Conservation (phyloP, 352 stramenopile species). For the Halophytophthora batemanensis region DNA sequence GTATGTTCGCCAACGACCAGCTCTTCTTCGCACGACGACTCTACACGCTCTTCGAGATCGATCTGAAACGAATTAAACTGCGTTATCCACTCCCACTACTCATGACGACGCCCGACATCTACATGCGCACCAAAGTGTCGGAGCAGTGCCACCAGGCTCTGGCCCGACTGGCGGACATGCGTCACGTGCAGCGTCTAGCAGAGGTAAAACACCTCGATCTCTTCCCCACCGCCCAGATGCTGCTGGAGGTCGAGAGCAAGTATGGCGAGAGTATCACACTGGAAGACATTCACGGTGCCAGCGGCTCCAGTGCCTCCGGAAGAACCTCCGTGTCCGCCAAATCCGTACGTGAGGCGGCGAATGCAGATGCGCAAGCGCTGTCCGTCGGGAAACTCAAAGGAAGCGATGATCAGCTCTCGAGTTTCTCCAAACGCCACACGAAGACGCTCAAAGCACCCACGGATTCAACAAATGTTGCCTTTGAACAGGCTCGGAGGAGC, state of each 20-base stretch:
- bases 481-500: constrained; percentile 43
- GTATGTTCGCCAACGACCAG: constrained; percentile 68
- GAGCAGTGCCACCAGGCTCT: constrained; percentile 80
- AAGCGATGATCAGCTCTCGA: constrained; percentile 1
- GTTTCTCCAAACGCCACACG: constrained; percentile 5
- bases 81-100: constrained; percentile 74
- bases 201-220: constrained; percentile 64
- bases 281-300: constrained; percentile 75
- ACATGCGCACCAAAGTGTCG: constrained; percentile 86
- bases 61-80: constrained; percentile 90
- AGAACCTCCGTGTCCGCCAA: constrained; percentile 7
- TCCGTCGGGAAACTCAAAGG: constrained; percentile 5
- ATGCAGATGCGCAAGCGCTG: neutral
- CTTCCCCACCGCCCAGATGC: constrained; percentile 73
- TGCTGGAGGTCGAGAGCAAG: constrained; percentile 88
- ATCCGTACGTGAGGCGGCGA: constrained; percentile 5
- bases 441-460: constrained; percentile 65
- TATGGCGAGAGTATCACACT: constrained; percentile 90
- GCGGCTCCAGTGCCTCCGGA: neutral
- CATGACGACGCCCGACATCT: constrained; percentile 78
- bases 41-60: constrained; percentile 85
- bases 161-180: constrained; percentile 61
- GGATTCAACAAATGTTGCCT: constrained; percentile 66
- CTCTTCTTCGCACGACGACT: constrained; percentile 75
- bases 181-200: constrained; percentile 40